phyloP scores from a whole-genome alignment of 768 basidiomycete genomes.

The Auriscalpium orientale region DNA sequence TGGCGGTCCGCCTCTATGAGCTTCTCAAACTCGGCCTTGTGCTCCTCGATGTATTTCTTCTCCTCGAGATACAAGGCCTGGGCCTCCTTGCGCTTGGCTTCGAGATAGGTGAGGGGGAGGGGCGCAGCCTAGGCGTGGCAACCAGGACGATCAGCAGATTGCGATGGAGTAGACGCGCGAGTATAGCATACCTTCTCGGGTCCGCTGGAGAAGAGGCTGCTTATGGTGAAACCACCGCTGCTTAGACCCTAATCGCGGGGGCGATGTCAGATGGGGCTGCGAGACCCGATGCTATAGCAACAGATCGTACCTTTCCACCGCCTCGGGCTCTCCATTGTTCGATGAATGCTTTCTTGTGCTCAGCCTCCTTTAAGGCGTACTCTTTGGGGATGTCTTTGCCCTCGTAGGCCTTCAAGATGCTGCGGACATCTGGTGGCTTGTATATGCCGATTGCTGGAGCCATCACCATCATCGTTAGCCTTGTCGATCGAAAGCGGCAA shows the following conservation, averaged over 20 bases:
- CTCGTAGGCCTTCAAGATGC: conserved; percentile 74
- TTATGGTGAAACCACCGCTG: conserved; percentile 36
- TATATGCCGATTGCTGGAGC: conserved; percentile 83
- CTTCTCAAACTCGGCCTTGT: conserved; percentile 44
- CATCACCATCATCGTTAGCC: neutral
- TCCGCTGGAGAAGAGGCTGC: conserved; percentile 33
- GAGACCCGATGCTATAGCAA: neutral
- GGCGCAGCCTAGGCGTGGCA: conserved; percentile 22
- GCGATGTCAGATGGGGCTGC: conserved; percentile 13
- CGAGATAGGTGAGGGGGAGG: conserved; percentile 43
- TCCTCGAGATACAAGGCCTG: conserved; percentile 46
- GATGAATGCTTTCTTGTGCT: conserved; percentile 66
- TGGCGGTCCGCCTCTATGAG: conserved; percentile 45
- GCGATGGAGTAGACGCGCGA: neutral
- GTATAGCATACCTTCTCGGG: conserved; percentile 22
- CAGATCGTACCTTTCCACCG: conserved; percentile 9
- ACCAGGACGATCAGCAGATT: neutral
- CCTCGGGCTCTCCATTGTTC: conserved; percentile 67
- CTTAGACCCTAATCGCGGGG: conserved; percentile 22
- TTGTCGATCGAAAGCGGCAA: neutral
- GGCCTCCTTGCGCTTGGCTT: conserved; percentile 43
- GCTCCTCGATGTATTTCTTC: conserved; percentile 41
- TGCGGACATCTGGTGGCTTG: conserved; percentile 79
- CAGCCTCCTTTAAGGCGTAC: conserved; percentile 83
- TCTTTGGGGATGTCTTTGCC: conserved; percentile 87